Evolutionary conservation across 768 basidiomycete species (phyloP), one percentile per base, ranked within the genome.

Genomic region (Xerocomellus intermedius): DNA sequence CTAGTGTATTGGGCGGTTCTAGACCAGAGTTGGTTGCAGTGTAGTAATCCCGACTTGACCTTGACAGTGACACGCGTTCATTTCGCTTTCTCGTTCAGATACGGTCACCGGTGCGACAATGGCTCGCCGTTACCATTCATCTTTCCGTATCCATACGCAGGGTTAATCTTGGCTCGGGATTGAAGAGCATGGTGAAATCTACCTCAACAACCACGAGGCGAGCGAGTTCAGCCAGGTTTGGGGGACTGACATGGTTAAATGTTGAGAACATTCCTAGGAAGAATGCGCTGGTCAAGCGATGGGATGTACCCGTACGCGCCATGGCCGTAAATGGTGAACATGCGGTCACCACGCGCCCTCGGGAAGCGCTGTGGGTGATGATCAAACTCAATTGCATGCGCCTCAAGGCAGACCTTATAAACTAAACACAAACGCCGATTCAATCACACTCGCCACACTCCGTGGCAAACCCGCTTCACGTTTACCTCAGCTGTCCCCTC

Each of bases 301-400:
- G 26, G 32, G 52, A 48, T 50, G 48, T 47, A 50, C 13, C 52
- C 42, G 55, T 48, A 51, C 47, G 53, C 65, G 59, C 58, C 62
- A 63, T 64, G 57, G 59, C 69, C 67, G 57, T 63, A 69, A 71
- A 65, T 54, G 63, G 62, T 48, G 53, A 64, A 69, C 75, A 76
- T 63, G 75, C 69, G 66, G 63, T 57, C 48, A 42, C 59, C 75
- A 74, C 64, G 75, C 62, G 65, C 61, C 60, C 14, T 63, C 57
- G 52, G 57, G 58, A 68, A 65, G 60, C 60, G 58, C 63, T 57
- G 49, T 57, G 56, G 55, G 60, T 56, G 50, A 62, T 56, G 58
- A 66, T 58, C 55, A 61, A 56, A 68, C 52, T 32, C 54, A 55
- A 49, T n/a, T n/a, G n/a, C 69, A 55, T 32, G 39, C 51, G 69